These are phyloP conservation scores for Delonix regia DNA, from an alignment of 306 rosid species.

Conservation along the genomic window DNA sequence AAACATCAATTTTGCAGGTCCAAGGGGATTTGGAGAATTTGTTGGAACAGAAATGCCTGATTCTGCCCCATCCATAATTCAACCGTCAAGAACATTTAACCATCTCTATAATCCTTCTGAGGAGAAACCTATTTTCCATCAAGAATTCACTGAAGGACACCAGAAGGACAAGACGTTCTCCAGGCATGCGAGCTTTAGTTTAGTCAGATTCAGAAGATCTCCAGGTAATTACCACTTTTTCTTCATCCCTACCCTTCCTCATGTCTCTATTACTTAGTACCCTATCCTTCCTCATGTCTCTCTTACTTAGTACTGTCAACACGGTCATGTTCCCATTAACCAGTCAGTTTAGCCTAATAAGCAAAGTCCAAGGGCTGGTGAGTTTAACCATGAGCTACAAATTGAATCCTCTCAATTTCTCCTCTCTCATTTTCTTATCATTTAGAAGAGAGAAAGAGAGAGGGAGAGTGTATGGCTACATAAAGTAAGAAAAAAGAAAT, in stretches of 20 bases:
- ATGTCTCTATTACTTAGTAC: neutral
- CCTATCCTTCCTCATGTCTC: too few relatives aligned
- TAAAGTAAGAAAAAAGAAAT: too few relatives aligned
- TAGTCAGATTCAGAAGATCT: conserved; percentile 45
- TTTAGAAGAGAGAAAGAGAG: too few relatives aligned
- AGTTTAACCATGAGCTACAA: too few relatives aligned
- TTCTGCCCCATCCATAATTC: conserved; percentile 78
- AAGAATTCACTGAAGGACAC: conserved; percentile 57
- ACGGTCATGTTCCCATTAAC: neutral
- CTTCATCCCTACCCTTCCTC: neutral
- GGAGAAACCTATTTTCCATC: conserved; percentile 69
- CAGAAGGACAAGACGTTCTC: conserved; percentile 52
- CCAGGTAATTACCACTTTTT: conserved; percentile 44
- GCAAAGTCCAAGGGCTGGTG: too few relatives aligned
- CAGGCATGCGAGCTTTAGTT: conserved; percentile 70
- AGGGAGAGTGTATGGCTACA: too few relatives aligned
- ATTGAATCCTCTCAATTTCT: too few relatives aligned
- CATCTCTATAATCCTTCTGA: conserved; percentile 78
- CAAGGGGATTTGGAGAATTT: conserved; percentile 30
- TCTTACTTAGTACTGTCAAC: neutral
- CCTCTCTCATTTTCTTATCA: too few relatives aligned
- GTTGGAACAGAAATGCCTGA: conserved; percentile 65
- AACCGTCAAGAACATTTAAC: conserved; percentile 68
- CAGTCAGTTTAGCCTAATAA: neutral
- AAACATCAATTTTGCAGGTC: conserved; percentile 37